A percentile compares a stretch with the other conserved stretches of the same genome.
Evolutionary conservation across 2,329 filamentous ascomycete genomes (phyloP).

Genomic region (Lasiodiplodia theobromae): DNA sequence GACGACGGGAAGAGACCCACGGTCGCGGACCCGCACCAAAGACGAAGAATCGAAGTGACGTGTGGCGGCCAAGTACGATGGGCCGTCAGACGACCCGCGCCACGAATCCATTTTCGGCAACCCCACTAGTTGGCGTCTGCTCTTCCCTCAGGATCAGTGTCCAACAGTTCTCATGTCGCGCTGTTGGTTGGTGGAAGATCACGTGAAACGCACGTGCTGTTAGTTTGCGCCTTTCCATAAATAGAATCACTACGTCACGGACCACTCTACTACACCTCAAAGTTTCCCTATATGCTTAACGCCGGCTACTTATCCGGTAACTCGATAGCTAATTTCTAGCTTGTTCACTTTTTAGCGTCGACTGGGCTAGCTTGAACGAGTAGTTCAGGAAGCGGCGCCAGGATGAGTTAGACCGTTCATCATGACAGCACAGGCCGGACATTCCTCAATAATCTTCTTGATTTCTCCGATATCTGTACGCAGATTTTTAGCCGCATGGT

Average conservation of each 20-base stretch:
- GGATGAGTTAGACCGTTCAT: neutral
- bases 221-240: neutral
- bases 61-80: neutral
- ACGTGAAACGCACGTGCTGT: neutral
- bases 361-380: neutral
- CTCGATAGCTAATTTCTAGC: neutral
- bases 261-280: neutral
- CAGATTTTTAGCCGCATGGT: neutral
- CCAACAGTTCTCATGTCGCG: neutral
- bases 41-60: neutral
- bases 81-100: neutral
- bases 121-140: neutral
- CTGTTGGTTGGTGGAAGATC: neutral
- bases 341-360: neutral
- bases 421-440: no score
- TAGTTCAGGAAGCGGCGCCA: neutral
- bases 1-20: neutral
- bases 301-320: neutral
- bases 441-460: neutral
- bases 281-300: no score
- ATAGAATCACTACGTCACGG: neutral
- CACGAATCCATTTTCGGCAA: neutral
- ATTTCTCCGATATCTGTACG: neutral
- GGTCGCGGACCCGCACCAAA: neutral
- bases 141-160: neutral